A percentile compares a stretch with the other conserved stretches of the same genome.
phyloP scores from a whole-genome alignment of 2,329 filamentous ascomycete species.

The Alternaria sp. region DNA sequence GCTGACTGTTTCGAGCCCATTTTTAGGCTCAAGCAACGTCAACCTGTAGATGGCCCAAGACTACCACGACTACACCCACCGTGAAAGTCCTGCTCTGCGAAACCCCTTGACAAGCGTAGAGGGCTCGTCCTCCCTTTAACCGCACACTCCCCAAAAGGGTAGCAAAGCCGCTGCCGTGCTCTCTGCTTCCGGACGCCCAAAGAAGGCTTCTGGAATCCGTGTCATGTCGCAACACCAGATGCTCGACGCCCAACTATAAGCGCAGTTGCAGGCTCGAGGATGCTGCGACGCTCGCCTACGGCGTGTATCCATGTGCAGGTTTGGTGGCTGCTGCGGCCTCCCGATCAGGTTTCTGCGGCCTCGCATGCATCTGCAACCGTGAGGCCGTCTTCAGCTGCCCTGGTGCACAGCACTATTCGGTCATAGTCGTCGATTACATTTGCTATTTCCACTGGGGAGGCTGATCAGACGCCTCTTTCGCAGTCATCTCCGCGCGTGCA shows the following conservation, averaged over 20 bases:
- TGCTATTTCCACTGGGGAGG: conserved; percentile 36
- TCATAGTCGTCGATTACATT: conserved; percentile 26
- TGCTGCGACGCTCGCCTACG: conserved; percentile 19
- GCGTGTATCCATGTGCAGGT: conserved; percentile 18
- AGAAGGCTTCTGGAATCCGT: conserved; percentile 45
- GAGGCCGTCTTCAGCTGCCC: conserved; percentile 40
- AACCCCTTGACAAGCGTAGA: conserved; percentile 29
- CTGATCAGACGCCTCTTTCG: conserved; percentile 36
- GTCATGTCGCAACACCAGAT: conserved; percentile 33
- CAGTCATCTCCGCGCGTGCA: conserved; percentile 45
- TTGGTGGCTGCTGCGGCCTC: conserved; percentile 23
- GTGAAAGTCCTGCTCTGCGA: conserved; percentile 29
- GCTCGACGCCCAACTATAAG: conserved; percentile 33
- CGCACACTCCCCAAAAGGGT: conserved; percentile 35
- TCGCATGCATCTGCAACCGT: conserved; percentile 32
- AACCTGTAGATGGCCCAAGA: conserved; percentile 47
- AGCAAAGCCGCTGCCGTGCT: conserved; percentile 41
- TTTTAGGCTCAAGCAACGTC: conserved; percentile 47
- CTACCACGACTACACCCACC: conserved; percentile 40
- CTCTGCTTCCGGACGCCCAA: conserved; percentile 34
- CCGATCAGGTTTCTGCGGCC: conserved; percentile 22
- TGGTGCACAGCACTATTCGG: conserved; percentile 19
- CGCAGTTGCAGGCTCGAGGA: conserved; percentile 20
- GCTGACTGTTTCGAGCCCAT: conserved; percentile 38
- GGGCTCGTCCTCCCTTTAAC: conserved; percentile 26